Evolutionary conservation across 139 green algal species (phyloP).

Genomic region (Monoraphidium neglectum): DNA sequence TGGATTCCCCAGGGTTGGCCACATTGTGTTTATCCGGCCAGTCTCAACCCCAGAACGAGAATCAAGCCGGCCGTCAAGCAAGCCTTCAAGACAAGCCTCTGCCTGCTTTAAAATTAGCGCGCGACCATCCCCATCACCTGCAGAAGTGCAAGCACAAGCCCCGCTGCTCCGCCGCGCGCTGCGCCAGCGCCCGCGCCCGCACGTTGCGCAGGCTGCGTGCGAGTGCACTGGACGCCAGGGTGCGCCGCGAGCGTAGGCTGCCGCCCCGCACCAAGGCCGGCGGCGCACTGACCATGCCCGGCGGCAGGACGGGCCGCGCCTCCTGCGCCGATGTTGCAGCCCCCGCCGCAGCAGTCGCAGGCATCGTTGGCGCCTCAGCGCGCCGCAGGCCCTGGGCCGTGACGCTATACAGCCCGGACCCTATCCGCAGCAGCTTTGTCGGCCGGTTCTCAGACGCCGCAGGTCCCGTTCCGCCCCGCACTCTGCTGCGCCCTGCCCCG

Average conservation of each 20-base stretch:
- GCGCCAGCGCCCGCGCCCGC: constrained; percentile 18
- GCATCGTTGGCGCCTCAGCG: background rate
- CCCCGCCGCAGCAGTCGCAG: background rate
- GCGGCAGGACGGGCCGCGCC: background rate
- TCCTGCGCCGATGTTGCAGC: background rate
- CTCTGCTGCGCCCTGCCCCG: background rate
- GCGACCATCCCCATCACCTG: constrained; percentile 5
- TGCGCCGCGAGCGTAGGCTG: background rate
- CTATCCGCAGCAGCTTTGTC: constrained; percentile 17
- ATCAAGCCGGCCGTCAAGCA: no score
- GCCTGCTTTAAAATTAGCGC: no score
- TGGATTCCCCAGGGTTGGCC: no score
- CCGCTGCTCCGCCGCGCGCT: constrained; percentile 2
- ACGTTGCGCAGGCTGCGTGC: constrained; percentile 25
- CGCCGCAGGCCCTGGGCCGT: constrained; percentile 7
- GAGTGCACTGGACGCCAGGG: background rate
- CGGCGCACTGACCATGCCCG: background rate
- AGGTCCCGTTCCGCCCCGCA: background rate
- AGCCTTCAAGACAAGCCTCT: no score
- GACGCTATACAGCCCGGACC: constrained; percentile 9
- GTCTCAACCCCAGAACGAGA: no score
- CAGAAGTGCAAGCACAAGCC: constrained; percentile 42
- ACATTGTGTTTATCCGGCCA: no score
- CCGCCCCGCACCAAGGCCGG: background rate
- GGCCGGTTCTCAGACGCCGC: no score